Evolutionary conservation across 2,329 filamentous ascomycete species (phyloP).

Genomic region (Fusarium oxysporum): DNA sequence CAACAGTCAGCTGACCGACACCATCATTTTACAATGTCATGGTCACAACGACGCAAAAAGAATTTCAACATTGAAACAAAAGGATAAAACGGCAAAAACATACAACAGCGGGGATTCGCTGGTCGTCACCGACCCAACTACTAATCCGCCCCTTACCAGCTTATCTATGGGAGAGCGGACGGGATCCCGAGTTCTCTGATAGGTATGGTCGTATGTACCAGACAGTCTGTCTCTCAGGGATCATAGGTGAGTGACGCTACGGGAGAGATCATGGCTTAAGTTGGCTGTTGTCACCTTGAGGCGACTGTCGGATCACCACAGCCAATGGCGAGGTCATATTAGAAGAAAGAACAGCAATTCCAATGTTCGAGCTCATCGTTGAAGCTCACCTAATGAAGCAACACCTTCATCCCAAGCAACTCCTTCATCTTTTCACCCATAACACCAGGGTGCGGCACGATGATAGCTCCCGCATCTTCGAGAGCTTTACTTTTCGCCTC

Average conservation of each 20-base stretch:
- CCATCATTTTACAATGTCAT: background rate
- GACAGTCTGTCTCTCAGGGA: rapidly evolving
- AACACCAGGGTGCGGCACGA: constrained; percentile 54
- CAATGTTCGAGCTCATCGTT: background rate
- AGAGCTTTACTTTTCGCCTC: constrained; percentile 50
- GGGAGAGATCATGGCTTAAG: too few relatives aligned
- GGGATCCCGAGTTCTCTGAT: constrained; percentile 2
- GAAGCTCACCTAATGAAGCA: background rate
- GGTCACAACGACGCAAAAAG: background rate
- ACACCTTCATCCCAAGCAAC: constrained; percentile 37
- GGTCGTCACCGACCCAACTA: background rate
- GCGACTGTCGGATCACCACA: background rate
- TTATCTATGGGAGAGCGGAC: constrained; percentile 8
- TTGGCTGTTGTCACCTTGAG: too few relatives aligned
- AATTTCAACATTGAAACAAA: background rate
- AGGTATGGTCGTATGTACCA: constrained; percentile 2
- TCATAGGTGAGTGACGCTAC: background rate
- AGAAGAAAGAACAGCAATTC: background rate
- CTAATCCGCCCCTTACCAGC: background rate
- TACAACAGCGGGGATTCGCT: background rate
- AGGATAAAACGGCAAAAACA: background rate
- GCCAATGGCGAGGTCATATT: background rate
- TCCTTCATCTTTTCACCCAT: constrained; percentile 53
- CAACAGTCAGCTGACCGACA: background rate
- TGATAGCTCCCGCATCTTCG: constrained; percentile 50